A percentile compares a stretch with the other conserved stretches of the same genome.
These are phyloP conservation scores for Solanum aculeatissimum DNA, from an alignment of 305 asterid species.

Conservation along the genomic window DNA sequence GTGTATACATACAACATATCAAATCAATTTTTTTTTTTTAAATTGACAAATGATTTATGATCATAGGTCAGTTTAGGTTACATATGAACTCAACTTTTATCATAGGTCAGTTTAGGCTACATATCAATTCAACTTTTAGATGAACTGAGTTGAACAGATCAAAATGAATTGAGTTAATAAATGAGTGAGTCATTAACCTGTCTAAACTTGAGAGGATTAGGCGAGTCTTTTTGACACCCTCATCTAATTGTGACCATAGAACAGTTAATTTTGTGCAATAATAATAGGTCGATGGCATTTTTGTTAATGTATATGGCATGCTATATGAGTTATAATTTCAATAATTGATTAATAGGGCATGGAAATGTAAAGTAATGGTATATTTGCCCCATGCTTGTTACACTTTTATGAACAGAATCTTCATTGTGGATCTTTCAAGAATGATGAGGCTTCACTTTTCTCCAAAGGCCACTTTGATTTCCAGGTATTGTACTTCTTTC, in stretches of 20 bases:
- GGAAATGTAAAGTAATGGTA: neutral
- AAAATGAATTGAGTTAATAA: neutral
- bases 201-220: rapidly evolving
- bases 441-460: neutral
- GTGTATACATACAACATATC: no score
- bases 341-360: neutral
- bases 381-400: neutral
- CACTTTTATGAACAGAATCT: neutral
- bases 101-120: neutral
- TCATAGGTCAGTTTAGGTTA: neutral
- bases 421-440: neutral
- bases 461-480: neutral
- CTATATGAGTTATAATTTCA: neutral
- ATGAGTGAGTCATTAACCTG: neutral
- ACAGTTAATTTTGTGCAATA: neutral
- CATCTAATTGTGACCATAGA: neutral
- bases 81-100: neutral
- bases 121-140: neutral
- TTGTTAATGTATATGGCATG: neutral
- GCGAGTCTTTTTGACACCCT: neutral
- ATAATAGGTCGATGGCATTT: neutral
- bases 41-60: no score
- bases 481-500: neutral
- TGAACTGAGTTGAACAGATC: neutral
- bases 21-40: no score